Evolutionary conservation across 1,284 basidiomycete genomes (phyloP).

Genomic region (Neolentinus lepideus): DNA sequence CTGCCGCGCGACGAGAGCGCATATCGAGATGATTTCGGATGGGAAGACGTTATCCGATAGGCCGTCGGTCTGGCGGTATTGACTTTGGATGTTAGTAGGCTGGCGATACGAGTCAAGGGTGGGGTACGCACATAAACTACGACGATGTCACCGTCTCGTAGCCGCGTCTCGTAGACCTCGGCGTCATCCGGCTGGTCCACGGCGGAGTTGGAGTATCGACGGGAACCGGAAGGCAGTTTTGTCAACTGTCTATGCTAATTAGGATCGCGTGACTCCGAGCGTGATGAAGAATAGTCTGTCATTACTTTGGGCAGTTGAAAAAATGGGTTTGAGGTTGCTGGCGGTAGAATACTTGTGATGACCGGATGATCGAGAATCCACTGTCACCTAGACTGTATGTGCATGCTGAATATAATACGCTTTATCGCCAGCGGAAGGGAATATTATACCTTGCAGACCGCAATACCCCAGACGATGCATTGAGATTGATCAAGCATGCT

Average conservation of each 20-base stretch:
- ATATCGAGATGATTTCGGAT: slow-evolving; percentile 61
- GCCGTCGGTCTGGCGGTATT: slow-evolving; percentile 67
- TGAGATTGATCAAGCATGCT: slow-evolving; percentile 74
- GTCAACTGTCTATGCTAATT: slow-evolving; percentile 50
- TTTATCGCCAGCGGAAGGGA: neutral
- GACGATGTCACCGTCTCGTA: slow-evolving; percentile 69
- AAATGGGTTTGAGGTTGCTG: slow-evolving; percentile 70
- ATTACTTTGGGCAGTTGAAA: slow-evolving; percentile 76
- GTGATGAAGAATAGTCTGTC: slow-evolving; percentile 3
- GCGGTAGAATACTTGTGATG: slow-evolving; percentile 54
- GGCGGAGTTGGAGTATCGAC: slow-evolving; percentile 37
- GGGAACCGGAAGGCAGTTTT: slow-evolving; percentile 47
- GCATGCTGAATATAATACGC: neutral
- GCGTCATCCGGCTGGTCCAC: slow-evolving; percentile 64
- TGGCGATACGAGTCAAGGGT: neutral
- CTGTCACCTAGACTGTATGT: slow-evolving; percentile 73
- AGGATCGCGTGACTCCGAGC: slow-evolving; percentile 1
- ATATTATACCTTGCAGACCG: slow-evolving; percentile 71
- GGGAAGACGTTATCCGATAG: slow-evolving; percentile 83
- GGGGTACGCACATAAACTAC: slow-evolving; percentile 52
- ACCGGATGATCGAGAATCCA: slow-evolving; percentile 74
- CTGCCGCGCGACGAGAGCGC: slow-evolving; percentile 51
- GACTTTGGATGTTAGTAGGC: slow-evolving; percentile 10
- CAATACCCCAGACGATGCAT: slow-evolving; percentile 67
- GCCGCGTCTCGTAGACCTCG: slow-evolving; percentile 52